Conservation (phyloP, 2,329 filamentous ascomycete species). For the Arthroderma uncinatum region DNA sequence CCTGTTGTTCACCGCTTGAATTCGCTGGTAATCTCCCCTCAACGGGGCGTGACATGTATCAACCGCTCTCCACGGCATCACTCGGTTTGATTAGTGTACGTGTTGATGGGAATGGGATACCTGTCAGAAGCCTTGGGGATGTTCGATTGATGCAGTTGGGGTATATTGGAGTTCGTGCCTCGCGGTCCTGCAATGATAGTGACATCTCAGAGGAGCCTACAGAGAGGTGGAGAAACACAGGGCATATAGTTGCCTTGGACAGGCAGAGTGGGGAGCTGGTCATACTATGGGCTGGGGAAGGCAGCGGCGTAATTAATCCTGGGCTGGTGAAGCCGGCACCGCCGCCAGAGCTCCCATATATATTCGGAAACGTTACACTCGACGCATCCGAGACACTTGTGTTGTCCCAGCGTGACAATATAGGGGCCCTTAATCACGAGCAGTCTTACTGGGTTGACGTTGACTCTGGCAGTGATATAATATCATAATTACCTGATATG, state of each 20-base stretch:
- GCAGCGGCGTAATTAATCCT: conserved; percentile 17
- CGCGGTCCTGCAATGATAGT: neutral
- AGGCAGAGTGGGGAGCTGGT: conserved; percentile 22
- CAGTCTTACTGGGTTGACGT: conserved; percentile 20
- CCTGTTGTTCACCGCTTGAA: conserved; percentile 26
- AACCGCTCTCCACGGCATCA: conserved; percentile 16
- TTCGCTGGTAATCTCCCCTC: conserved; percentile 17
- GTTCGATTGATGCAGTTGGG: conserved; percentile 31
- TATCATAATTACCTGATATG: neutral
- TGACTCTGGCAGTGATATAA: conserved; percentile 18
- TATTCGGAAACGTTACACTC: conserved; percentile 4
- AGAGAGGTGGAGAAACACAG: conserved; percentile 23
- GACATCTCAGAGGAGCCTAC: conserved; percentile 2
- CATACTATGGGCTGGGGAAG: conserved; percentile 23
- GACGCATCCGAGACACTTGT: neutral
- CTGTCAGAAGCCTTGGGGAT: conserved; percentile 15
- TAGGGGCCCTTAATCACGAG: conserved; percentile 8
- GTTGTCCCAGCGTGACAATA: neutral
- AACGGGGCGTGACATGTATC: conserved; percentile 10
- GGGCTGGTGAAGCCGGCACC: conserved; percentile 17
- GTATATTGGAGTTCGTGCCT: conserved; percentile 21
- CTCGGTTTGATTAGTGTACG: conserved; percentile 27
- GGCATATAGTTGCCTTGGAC: conserved; percentile 30
- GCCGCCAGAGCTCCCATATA: neutral
- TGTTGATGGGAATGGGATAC: conserved; percentile 17